Conservation (phyloP, 2,329 filamentous ascomycete species). For the Venturia pyrina region DNA sequence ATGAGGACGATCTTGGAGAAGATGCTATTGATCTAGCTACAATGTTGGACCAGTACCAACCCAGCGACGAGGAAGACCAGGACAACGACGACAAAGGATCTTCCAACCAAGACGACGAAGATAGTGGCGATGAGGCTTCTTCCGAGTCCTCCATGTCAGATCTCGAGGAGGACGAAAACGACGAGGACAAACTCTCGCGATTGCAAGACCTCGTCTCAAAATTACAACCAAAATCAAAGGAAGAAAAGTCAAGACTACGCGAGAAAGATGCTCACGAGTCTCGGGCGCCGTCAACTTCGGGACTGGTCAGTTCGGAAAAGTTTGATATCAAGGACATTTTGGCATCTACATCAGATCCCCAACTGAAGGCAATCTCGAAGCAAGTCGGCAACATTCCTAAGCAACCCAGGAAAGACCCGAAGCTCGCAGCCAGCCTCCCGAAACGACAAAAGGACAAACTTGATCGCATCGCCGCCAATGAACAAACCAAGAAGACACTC, state of each 20-base stretch:
- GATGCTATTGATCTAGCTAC: slow-evolving; percentile 54
- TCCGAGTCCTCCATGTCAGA: slow-evolving; percentile 11
- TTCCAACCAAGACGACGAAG: slow-evolving; percentile 36
- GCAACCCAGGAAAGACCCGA: slow-evolving; percentile 53
- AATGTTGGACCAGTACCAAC: slow-evolving; percentile 43
- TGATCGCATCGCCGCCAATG: slow-evolving; percentile 71
- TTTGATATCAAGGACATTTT: slow-evolving; percentile 69
- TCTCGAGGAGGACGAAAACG: slow-evolving; percentile 23
- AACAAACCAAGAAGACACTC: slow-evolving; percentile 84
- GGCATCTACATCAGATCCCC: slow-evolving; percentile 59
- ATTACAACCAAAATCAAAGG: slow-evolving; percentile 39
- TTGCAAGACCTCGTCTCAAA: slow-evolving; percentile 60
- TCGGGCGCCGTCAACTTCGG: slow-evolving; percentile 50
- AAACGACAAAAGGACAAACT: slow-evolving; percentile 79
- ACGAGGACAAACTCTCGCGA: slow-evolving; percentile 47
- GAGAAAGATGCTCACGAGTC: slow-evolving; percentile 45
- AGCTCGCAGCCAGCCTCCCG: slow-evolving; percentile 71
- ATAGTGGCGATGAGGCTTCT: slow-evolving; percentile 30
- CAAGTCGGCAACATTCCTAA: slow-evolving; percentile 9
- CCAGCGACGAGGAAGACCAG: slow-evolving; percentile 22
- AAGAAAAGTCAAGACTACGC: slow-evolving; percentile 21
- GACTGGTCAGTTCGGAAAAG: slow-evolving; percentile 51
- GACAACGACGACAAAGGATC: slow-evolving; percentile 21
- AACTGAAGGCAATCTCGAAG: slow-evolving; percentile 50
- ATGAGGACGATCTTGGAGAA: slow-evolving; percentile 52